A percentile compares a stretch with the other conserved stretches of the same genome.
phyloP scores from a whole-genome alignment of 768 basidiomycete species.

The Lactarius trivialis region DNA sequence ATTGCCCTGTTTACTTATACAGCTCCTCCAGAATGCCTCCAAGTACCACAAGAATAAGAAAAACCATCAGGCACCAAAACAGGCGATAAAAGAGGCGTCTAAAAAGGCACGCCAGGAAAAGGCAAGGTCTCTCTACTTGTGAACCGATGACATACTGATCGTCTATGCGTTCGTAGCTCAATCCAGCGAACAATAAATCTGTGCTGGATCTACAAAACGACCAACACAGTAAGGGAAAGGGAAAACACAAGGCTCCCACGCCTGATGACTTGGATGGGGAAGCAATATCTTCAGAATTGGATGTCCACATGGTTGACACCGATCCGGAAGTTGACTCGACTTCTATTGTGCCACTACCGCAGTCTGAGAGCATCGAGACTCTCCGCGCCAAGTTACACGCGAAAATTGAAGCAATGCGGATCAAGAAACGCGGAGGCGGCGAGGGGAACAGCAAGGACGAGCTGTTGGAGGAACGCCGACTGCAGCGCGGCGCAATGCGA shows the following conservation, averaged over 20 bases:
- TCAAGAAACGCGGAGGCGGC: constrained; percentile 28
- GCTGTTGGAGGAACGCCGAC: constrained; percentile 71
- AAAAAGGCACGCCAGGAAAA: constrained; percentile 86
- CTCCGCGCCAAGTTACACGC: constrained; percentile 71
- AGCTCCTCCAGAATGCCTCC: constrained; percentile 39
- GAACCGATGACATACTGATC: not conserved
- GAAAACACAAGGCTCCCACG: constrained; percentile 43
- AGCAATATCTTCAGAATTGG: constrained; percentile 35
- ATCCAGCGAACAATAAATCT: constrained; percentile 84
- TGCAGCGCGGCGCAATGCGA: constrained; percentile 72
- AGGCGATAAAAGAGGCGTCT: constrained; percentile 80
- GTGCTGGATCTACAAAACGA: constrained; percentile 46
- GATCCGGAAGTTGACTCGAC: constrained; percentile 31
- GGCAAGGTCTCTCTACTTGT: constrained; percentile 36
- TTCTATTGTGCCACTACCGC: constrained; percentile 54
- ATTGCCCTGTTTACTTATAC: not conserved
- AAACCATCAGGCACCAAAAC: constrained; percentile 68
- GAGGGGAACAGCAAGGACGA: constrained; percentile 69
- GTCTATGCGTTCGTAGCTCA: constrained; percentile 55
- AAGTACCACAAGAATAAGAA: constrained; percentile 88
- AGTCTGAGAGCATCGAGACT: constrained; percentile 50
- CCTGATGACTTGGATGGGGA: constrained; percentile 29
- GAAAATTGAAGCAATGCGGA: constrained; percentile 65
- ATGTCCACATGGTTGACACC: constrained; percentile 28
- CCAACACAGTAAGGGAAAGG: constrained; percentile 39